Conservation (phyloP, 768 basidiomycete species). For the Pulveroboletus sp. region DNA sequence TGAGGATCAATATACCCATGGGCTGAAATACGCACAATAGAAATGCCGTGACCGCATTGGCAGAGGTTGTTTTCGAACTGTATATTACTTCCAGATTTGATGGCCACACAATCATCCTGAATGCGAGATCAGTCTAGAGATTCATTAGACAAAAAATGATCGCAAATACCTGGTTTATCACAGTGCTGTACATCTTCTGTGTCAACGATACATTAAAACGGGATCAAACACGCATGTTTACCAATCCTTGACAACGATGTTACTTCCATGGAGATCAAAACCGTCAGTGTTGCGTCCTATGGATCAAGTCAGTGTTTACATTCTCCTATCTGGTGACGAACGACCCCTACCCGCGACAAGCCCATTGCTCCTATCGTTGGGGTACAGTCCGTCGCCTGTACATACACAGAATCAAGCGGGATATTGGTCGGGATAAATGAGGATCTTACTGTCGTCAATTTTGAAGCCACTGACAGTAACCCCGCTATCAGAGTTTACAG, state of each 20-base stretch:
- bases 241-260: conserved; percentile 33
- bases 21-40: conserved; percentile 35
- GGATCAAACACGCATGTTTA: neutral
- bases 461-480: conserved; percentile 44
- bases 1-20: neutral
- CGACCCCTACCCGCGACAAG: conserved; percentile 40
- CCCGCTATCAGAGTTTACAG: conserved; percentile 26
- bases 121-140: neutral
- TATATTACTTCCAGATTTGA: conserved; percentile 44
- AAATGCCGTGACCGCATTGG: conserved; percentile 62
- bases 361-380: conserved; percentile 51
- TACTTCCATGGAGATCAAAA: conserved; percentile 41
- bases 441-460: conserved; percentile 54
- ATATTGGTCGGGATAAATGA: neutral
- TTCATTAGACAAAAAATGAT: neutral
- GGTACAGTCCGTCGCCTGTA: conserved; percentile 48
- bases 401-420: neutral
- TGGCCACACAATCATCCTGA: conserved; percentile 64
- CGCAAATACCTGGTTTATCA: conserved; percentile 23
- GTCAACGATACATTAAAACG: neutral
- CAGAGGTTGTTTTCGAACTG: conserved; percentile 52
- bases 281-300: conserved; percentile 50
- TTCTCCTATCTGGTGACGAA: neutral
- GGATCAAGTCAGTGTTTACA: neutral
- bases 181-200: conserved; percentile 7